Percentiles rank a stretch among this genome's conserved stretches.
phyloP scores from a whole-genome alignment of 2,329 filamentous ascomycete genomes.

The Clarireedia monteithiana region DNA sequence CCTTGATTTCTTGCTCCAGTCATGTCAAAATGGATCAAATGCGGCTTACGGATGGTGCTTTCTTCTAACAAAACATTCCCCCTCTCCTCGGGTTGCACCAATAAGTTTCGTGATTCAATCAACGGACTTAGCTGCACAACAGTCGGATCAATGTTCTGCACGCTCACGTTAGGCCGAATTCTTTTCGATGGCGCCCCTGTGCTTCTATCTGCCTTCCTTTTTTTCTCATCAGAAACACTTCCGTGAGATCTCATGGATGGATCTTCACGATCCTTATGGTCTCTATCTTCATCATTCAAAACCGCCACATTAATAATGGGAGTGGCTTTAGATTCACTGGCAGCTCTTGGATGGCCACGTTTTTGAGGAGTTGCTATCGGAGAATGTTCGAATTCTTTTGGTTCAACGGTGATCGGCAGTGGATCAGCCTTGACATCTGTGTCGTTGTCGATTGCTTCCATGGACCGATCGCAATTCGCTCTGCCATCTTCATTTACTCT shows the following conservation, averaged over 20 bases:
- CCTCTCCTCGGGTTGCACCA: neutral
- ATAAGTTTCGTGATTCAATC: neutral
- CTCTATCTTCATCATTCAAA: too few species aligned
- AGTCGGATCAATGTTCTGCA: neutral
- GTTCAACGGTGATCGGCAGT: too few species aligned
- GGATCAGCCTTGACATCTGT: too few species aligned
- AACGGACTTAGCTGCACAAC: neutral
- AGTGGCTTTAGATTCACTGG: too few species aligned
- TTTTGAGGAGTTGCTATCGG: too few species aligned
- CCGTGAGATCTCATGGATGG: neutral
- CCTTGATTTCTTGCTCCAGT: conserved; percentile 22
- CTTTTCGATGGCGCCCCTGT: neutral
- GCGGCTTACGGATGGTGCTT: conserved; percentile 14
- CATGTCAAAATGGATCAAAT: conserved; percentile 16
- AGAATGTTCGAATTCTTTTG: too few species aligned
- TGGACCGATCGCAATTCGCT: too few species aligned
- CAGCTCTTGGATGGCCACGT: too few species aligned
- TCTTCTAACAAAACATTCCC: conserved; percentile 11
- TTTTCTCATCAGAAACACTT: neutral
- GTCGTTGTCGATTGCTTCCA: too few species aligned
- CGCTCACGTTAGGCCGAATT: neutral
- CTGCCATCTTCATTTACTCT: too few species aligned
- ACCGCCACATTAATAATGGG: too few species aligned
- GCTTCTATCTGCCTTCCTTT: neutral
- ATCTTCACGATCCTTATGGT: neutral